A percentile compares a stretch with the other conserved stretches of the same genome.
phyloP scores from a whole-genome alignment of 2,329 filamentous ascomycete species.

The Colletotrichum spinosum region DNA sequence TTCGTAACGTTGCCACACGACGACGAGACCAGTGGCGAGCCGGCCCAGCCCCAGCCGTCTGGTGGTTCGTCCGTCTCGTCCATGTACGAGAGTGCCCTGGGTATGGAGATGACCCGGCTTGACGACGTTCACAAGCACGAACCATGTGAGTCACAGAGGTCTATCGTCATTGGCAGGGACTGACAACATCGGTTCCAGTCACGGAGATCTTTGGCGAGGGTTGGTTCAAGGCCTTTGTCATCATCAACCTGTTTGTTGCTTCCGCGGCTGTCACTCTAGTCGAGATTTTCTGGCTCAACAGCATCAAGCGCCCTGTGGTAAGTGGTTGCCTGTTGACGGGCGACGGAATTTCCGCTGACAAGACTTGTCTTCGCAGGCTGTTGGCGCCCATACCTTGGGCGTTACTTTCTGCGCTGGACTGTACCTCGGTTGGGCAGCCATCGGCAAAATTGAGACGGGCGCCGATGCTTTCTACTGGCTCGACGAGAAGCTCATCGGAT shows the following conservation, averaged over 20 bases:
- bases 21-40: constrained; percentile 34
- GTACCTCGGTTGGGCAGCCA: constrained; percentile 63
- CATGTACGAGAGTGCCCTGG: constrained; percentile 11
- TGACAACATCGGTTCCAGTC: constrained; percentile 45
- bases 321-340: constrained; percentile 37
- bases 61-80: constrained; percentile 8
- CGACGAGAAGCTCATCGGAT: constrained; percentile 56
- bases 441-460: constrained; percentile 60
- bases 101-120: constrained; percentile 40
- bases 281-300: constrained; percentile 63
- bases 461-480: constrained; percentile 64
- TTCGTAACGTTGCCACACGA: constrained; percentile 51
- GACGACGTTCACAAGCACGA: constrained; percentile 24
- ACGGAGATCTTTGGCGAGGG: constrained; percentile 61
- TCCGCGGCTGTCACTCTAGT: constrained; percentile 56
- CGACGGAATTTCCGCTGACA: constrained; percentile 32
- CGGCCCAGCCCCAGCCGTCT: constrained; percentile 33
- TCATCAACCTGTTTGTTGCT: constrained; percentile 59
- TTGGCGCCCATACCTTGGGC: constrained; percentile 56
- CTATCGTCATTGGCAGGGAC: neutral
- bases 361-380: constrained; percentile 49
- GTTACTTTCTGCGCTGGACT: constrained; percentile 53
- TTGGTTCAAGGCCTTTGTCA: constrained; percentile 59
- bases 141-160: constrained; percentile 34
- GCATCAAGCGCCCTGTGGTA: constrained; percentile 63